phyloP scores from a whole-genome alignment of 2,329 filamentous ascomycete genomes.

The Colletotrichum trifolii region DNA sequence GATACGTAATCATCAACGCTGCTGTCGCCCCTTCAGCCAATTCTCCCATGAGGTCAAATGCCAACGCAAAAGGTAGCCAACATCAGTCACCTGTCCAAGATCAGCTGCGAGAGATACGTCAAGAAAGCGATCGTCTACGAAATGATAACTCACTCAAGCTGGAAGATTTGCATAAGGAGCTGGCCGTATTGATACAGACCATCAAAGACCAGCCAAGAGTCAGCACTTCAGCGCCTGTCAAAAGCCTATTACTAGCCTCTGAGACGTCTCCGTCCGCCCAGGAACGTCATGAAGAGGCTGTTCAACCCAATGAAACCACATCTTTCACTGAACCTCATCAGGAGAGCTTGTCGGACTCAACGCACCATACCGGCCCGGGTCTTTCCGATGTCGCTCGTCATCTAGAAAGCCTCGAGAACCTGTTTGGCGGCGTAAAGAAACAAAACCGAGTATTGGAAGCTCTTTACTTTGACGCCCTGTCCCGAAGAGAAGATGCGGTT shows the following conservation, averaged over 20 bases:
- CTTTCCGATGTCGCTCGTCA: background rate
- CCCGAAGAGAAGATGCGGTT: background rate
- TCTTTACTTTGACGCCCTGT: background rate
- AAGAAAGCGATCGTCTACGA: background rate
- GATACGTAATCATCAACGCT: background rate
- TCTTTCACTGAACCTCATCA: no score
- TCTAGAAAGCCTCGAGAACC: background rate
- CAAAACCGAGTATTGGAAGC: background rate
- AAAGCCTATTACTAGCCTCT: no score
- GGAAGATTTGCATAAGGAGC: background rate
- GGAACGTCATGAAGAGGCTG: no score
- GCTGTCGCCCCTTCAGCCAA: no score
- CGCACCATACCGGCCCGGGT: no score
- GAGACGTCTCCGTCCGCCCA: no score
- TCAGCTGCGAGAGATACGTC: slow-evolving; percentile 7
- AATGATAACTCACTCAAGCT: background rate
- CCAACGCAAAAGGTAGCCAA: background rate
- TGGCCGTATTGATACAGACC: background rate
- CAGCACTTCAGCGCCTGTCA: background rate
- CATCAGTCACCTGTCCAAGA: slow-evolving; percentile 5
- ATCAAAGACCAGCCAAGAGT: background rate
- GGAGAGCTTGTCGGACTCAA: no score
- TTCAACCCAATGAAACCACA: no score
- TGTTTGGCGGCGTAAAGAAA: background rate
- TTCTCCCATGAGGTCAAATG: no score